Evolutionary conservation across 176 grass and related monocot genomes (phyloP).

Genomic region (Poa annua): DNA sequence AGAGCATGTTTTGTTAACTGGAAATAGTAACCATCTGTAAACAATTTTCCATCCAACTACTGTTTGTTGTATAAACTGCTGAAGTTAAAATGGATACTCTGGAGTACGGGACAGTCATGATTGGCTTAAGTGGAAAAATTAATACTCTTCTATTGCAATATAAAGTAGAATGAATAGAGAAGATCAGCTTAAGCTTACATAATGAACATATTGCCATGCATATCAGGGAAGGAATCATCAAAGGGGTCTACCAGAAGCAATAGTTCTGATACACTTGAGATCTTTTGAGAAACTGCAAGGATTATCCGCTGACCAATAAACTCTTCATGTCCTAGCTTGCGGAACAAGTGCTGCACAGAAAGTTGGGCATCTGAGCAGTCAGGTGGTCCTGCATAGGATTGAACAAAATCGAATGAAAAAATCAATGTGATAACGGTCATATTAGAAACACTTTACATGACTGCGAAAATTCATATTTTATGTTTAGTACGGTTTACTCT

Average conservation of each 20-base stretch:
- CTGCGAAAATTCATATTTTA: slow-evolving; percentile 30
- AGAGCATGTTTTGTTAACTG: neutral
- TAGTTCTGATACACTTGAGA: slow-evolving; percentile 71
- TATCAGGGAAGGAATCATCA: slow-evolving; percentile 77
- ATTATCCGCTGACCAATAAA: slow-evolving; percentile 86
- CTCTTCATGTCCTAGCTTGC: slow-evolving; percentile 72
- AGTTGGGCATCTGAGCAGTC: slow-evolving; percentile 73
- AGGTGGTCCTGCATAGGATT: slow-evolving; percentile 51
- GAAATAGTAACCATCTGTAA: neutral
- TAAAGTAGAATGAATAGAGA: slow-evolving; percentile 22
- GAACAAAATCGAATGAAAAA: slow-evolving; percentile 20
- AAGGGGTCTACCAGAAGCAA: slow-evolving; percentile 85
- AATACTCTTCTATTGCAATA: neutral
- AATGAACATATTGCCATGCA: slow-evolving; percentile 84
- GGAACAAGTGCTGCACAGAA: slow-evolving; percentile 77
- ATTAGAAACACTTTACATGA: slow-evolving; percentile 11
- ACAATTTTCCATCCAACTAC: neutral
- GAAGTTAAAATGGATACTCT: slow-evolving; percentile 9
- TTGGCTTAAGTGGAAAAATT: neutral
- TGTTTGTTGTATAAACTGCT: neutral
- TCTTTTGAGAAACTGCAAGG: slow-evolving; percentile 79
- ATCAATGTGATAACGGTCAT: slow-evolving; percentile 10
- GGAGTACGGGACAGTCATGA: neutral
- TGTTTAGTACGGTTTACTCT: neutral
- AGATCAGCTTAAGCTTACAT: slow-evolving; percentile 71